These are phyloP conservation scores for Malus sylvestris DNA, from an alignment of 306 rosid species.

Conservation along the genomic window DNA sequence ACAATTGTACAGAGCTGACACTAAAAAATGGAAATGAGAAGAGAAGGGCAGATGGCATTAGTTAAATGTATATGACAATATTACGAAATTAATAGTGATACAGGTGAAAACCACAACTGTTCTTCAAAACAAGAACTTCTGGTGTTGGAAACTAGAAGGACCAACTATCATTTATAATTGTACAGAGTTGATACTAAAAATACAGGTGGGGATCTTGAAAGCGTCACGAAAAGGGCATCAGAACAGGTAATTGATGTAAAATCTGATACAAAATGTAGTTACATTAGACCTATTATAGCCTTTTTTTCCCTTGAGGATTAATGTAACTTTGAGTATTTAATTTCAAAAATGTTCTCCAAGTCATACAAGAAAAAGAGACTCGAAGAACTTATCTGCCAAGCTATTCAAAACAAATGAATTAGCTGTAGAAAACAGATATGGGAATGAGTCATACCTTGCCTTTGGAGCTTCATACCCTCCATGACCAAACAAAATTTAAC, in stretches of 20 bases:
- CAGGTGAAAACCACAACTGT: neutral
- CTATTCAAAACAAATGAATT: neutral
- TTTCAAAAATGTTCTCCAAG: neutral
- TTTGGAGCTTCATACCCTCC: slow-evolving; percentile 61
- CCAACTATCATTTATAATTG: neutral
- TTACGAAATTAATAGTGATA: neutral
- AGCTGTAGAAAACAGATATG: neutral
- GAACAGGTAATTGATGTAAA: no score
- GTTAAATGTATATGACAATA: neutral
- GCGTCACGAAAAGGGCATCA: no score
- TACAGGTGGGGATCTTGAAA: no score
- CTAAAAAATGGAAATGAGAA: neutral
- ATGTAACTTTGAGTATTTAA: neutral
- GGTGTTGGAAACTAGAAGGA: neutral
- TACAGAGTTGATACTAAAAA: no score
- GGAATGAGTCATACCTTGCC: slow-evolving; percentile 31
- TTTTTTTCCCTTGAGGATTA: neutral
- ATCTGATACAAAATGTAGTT: no score
- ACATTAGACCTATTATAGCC: no score
- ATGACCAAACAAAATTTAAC: slow-evolving; percentile 7
- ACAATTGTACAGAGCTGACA: neutral
- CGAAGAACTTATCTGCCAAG: neutral
- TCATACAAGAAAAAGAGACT: neutral
- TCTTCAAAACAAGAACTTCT: neutral
- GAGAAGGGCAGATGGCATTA: neutral